A percentile compares a stretch with the other conserved stretches of the same genome.
phyloP scores from a whole-genome alignment of 2,329 filamentous ascomycete genomes.

The Exophiala lecanii-corni region DNA sequence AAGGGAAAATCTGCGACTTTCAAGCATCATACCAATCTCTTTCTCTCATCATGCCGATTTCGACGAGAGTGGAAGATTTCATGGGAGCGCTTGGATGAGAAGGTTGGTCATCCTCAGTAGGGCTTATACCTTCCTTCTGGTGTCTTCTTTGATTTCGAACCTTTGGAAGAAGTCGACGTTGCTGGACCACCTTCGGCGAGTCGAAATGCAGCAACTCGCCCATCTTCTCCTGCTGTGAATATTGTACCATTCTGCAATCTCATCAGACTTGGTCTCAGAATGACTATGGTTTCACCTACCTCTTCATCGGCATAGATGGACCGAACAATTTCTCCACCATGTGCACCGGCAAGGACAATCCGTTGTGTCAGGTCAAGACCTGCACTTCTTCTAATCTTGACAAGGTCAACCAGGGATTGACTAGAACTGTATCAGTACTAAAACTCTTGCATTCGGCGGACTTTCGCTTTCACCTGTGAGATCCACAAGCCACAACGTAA shows the following conservation, averaged over 20 bases:
- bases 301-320: conserved; percentile 42
- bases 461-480: conserved; percentile 25
- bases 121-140: conserved; percentile 22
- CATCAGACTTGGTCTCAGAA: too few relatives aligned
- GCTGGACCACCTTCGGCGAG: conserved; percentile 1
- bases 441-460: too few relatives aligned
- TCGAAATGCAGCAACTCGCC: conserved; percentile 25
- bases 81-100: too few relatives aligned
- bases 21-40: too few relatives aligned
- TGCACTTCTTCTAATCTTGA: conserved; percentile 28
- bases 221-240: conserved; percentile 44
- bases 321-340: conserved; percentile 46
- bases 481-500: conserved; percentile 24
- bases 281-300: conserved; percentile 30
- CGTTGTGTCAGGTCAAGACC: conserved; percentile 38
- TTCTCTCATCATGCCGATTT: too few relatives aligned
- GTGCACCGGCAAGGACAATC: conserved; percentile 42
- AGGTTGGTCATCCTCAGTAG: conserved; percentile 19
- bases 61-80: too few relatives aligned
- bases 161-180: conserved; percentile 6
- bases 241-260: conserved; percentile 35
- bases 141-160: conserved; percentile 18
- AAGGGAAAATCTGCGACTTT: too few relatives aligned
- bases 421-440: conserved; percentile 13
- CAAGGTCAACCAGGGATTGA: conserved; percentile 35